These are phyloP conservation scores for Paraphaeosphaeria sporulosa DNA, from an alignment of 2,329 filamentous ascomycete species.

Conservation along the genomic window DNA sequence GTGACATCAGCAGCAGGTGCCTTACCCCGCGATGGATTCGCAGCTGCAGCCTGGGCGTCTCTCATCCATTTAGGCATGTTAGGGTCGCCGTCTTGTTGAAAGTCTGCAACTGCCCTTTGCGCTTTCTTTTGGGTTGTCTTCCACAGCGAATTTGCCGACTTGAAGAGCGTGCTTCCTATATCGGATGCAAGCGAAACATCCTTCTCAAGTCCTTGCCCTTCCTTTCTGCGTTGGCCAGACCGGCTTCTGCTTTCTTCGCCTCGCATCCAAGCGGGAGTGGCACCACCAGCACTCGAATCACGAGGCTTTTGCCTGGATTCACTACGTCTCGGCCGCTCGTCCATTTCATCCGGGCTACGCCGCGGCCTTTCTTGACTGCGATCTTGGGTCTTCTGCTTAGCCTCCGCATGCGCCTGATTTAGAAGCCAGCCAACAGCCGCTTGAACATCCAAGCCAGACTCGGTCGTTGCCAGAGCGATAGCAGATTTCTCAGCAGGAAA, in stretches of 20 bases:
- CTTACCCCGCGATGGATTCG: slow-evolving; percentile 28
- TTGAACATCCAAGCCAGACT: slow-evolving; percentile 81
- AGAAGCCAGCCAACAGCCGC: slow-evolving; percentile 88
- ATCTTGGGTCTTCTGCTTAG: slow-evolving; percentile 70
- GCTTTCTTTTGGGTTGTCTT: slow-evolving; percentile 93
- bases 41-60: slow-evolving; percentile 61
- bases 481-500: slow-evolving; percentile 87
- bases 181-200: slow-evolving; percentile 83
- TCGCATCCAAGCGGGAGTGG: slow-evolving; percentile 69
- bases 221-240: slow-evolving; percentile 57
- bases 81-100: slow-evolving; percentile 75
- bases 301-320: slow-evolving; percentile 38
- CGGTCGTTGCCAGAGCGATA: slow-evolving; percentile 79
- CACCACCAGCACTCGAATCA: slow-evolving; percentile 41
- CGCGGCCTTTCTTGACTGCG: slow-evolving; percentile 38
- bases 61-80: slow-evolving; percentile 96
- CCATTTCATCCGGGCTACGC: slow-evolving; percentile 32
- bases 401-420: slow-evolving; percentile 87
- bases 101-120: slow-evolving; percentile 89
- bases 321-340: slow-evolving; percentile 34
- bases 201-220: slow-evolving; percentile 66
- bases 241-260: slow-evolving; percentile 60
- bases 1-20: slow-evolving; percentile 45
- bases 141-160: slow-evolving; percentile 94
- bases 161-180: slow-evolving; percentile 83